Evolutionary conservation across 1,284 basidiomycete species (phyloP), one percentile per base, ranked within the genome.

Genomic region (Cystobasidium sp.): DNA sequence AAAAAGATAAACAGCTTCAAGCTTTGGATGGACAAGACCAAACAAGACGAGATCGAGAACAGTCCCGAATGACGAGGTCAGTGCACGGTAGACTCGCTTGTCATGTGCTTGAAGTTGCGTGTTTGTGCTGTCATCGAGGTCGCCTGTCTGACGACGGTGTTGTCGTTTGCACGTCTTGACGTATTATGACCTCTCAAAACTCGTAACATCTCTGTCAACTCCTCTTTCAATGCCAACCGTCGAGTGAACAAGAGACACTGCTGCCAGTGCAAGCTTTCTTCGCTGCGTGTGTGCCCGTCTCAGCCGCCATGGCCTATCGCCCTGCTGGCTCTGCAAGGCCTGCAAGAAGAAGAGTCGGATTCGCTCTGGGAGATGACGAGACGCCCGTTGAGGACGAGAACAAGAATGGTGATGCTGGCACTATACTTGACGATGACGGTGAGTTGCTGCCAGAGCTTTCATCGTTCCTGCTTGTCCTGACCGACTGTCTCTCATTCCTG

Each of bases 341-440:
- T 16, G 16, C 64, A 12, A 16, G 64, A 43, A 51, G 51, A 53
- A 51, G 64, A 66, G 64, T 53, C n/a, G 64, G 64, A 9, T 66
- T 66, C 49, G 44, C 51, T 16, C 20, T 53, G 37, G 51, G 64
- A 39, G 64, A 47, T 14, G 51, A 51, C 44, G 61, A 63, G 37
- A 63, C 61, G 61, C 61, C 61, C 14, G 61, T 37, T 24, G 61
- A 51, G 44, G 37, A 14, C 6, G 61, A 51, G 61, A 63, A 37
- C 20, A 43, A 12, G 46, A 43, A 9, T n/a, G 47, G 3, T 20
- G 24, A 16, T 22, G 37, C 22, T 16, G 51, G 49, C 37, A 22
- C 53, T 1, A 58, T 71, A 20, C 69, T 71, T 14, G 69, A 71
- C 43, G 69, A 71, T 39, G 55, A 71, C 18, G 69, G 69, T 64